These are phyloP conservation scores for Solanum pimpinellifolium DNA, from an alignment of 257 asterid genomes.

Conservation along the genomic window DNA sequence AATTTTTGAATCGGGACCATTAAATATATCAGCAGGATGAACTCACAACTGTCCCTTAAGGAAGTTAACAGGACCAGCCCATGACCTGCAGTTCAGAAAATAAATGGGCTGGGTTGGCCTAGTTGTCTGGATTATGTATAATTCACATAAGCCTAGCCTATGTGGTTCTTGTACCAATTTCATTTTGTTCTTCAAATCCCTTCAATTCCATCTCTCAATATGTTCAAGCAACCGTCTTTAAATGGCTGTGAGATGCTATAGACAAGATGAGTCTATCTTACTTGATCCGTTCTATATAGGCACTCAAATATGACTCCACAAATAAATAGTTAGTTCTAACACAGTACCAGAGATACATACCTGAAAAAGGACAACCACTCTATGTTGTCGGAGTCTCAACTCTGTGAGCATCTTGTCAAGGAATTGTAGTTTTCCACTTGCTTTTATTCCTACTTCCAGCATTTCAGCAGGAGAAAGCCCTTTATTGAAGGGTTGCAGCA, in stretches of 20 bases:
- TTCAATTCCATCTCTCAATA: background rate
- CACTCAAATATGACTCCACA: background rate
- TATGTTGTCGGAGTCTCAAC: constrained; percentile 36
- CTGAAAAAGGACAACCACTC: constrained; percentile 74
- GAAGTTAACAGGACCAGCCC: background rate
- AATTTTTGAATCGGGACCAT: background rate
- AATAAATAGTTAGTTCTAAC: background rate
- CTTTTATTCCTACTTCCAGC: constrained; percentile 59
- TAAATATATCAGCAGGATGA: background rate
- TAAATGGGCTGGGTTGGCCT: background rate
- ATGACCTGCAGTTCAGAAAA: background rate
- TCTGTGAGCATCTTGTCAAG: constrained; percentile 66
- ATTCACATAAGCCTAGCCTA: background rate
- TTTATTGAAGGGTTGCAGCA: constrained; percentile 33
- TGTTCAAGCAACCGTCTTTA: background rate
- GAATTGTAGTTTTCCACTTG: constrained; percentile 76
- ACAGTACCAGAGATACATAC: constrained; percentile 17
- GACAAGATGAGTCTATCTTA: background rate
- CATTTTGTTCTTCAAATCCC: background rate
- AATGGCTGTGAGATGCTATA: background rate
- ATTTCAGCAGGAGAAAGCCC: constrained; percentile 30
- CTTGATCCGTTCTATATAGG: background rate
- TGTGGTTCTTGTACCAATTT: background rate
- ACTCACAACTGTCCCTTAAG: background rate
- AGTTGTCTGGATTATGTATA: background rate